Percentiles rank a stretch among this genome's conserved stretches.
phyloP scores from a whole-genome alignment of 1,284 basidiomycete genomes.

The Puccinia hordei region DNA sequence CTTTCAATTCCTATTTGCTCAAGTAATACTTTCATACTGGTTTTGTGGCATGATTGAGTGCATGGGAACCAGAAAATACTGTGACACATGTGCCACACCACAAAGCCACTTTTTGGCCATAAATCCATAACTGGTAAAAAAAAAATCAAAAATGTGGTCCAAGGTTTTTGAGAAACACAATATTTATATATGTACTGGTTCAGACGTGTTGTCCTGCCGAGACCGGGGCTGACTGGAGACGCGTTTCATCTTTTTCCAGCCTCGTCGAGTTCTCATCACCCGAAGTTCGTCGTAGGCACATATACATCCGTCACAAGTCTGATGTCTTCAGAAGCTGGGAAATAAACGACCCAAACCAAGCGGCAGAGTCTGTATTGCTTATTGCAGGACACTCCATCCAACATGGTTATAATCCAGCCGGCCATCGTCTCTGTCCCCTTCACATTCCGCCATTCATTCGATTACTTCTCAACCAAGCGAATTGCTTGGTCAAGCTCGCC shows the following conservation, averaged over 20 bases:
- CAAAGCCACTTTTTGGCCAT: too few relatives aligned
- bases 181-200: too few relatives aligned
- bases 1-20: too few relatives aligned
- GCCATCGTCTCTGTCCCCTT: neutral
- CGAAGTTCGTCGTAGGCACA: neutral
- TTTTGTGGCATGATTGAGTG: too few relatives aligned
- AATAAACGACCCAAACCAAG: neutral
- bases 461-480: neutral
- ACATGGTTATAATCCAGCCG: neutral
- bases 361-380: conserved; percentile 20
- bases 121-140: too few relatives aligned
- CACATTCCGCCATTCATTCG: neutral
- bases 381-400: neutral
- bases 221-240: conserved; percentile 21
- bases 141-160: too few relatives aligned
- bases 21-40: too few relatives aligned
- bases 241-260: conserved; percentile 4
- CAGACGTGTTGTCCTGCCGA: neutral
- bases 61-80: too few relatives aligned
- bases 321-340: neutral
- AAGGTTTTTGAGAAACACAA: too few relatives aligned
- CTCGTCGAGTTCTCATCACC: neutral
- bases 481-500: neutral
- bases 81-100: too few relatives aligned
- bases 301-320: conserved; percentile 3